Conservation (phyloP, 805 yeast genomes). For the Ogataea paraovalis region DNA sequence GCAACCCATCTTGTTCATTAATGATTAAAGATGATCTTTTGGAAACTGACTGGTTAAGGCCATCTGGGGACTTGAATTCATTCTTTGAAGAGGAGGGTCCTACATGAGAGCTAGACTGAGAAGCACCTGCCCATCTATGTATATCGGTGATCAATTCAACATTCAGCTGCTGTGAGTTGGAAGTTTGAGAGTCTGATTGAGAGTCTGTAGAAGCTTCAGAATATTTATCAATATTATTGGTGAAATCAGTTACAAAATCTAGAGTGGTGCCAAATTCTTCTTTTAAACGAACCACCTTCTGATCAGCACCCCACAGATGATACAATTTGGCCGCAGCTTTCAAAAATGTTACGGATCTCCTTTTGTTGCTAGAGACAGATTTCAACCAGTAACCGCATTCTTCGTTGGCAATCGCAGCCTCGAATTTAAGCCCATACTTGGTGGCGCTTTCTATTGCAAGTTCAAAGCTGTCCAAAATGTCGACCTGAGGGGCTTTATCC, state of each 20-base stretch:
- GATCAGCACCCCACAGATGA: conserved; percentile 27
- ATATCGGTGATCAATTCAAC: too few species aligned
- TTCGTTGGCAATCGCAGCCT: conserved; percentile 38
- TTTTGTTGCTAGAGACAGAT: conserved; percentile 21
- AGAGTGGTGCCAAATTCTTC: conserved; percentile 29
- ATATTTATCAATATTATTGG: neutral
- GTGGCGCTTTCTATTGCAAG: conserved; percentile 40
- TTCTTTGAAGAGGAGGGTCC: too few species aligned
- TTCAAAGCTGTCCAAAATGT: conserved; percentile 41
- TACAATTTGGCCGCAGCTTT: conserved; percentile 35
- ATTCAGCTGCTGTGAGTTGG: neutral
- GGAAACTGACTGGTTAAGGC: neutral
- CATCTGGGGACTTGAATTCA: too few species aligned
- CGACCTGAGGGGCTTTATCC: conserved; percentile 30
- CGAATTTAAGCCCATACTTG: conserved; percentile 30
- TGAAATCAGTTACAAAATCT: conserved; percentile 6
- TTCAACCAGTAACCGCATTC: conserved; percentile 41
- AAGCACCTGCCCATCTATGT: neutral
- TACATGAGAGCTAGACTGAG: neutral
- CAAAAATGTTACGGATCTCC: conserved; percentile 35
- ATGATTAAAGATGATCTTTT: neutral
- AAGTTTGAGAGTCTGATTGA: neutral
- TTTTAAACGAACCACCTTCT: conserved; percentile 25
- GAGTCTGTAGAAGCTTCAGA: conserved; percentile 3
- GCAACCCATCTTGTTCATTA: neutral